Evolutionary conservation across 306 rosid species (phyloP).

Genomic region (Malus asiatica): DNA sequence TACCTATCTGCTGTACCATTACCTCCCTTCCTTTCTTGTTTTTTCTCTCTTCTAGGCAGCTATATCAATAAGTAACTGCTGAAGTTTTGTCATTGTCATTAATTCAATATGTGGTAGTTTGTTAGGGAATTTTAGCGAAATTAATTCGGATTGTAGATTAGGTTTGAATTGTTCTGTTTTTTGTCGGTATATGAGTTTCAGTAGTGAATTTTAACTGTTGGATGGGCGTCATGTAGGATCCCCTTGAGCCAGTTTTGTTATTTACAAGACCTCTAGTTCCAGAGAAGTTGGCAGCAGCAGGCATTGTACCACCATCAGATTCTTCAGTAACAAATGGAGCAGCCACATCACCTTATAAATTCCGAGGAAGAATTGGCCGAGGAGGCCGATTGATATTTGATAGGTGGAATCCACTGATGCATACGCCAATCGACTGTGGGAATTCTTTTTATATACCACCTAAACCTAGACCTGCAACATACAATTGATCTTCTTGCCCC

Average conservation of each 20-base stretch:
- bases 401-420: conserved; percentile 85
- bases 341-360: conserved; percentile 47
- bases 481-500: conserved; percentile 37
- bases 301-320: conserved; percentile 61
- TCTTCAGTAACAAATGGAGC: conserved; percentile 42
- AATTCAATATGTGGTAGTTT: neutral
- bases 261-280: conserved; percentile 83
- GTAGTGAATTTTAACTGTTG: conserved; percentile 10
- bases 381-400: conserved; percentile 95
- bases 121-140: neutral
- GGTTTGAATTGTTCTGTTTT: too few relatives aligned
- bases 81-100: neutral
- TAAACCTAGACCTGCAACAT: conserved; percentile 56
- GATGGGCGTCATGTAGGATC: conserved; percentile 68
- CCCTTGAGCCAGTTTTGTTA: conserved; percentile 80
- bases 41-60: neutral
- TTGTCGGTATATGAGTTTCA: neutral
- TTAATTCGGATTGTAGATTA: neutral
- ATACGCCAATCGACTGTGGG: conserved; percentile 70
- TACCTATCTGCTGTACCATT: neutral
- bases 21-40: neutral
- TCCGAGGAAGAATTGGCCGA: conserved; percentile 82
- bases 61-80: neutral
- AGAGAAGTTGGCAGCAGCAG: conserved; percentile 85
- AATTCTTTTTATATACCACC: conserved; percentile 75